Percentiles rank a stretch among this genome's conserved stretches.
Conservation (phyloP, 2,329 filamentous ascomycete genomes). For the Epicoccum nigrum region DNA sequence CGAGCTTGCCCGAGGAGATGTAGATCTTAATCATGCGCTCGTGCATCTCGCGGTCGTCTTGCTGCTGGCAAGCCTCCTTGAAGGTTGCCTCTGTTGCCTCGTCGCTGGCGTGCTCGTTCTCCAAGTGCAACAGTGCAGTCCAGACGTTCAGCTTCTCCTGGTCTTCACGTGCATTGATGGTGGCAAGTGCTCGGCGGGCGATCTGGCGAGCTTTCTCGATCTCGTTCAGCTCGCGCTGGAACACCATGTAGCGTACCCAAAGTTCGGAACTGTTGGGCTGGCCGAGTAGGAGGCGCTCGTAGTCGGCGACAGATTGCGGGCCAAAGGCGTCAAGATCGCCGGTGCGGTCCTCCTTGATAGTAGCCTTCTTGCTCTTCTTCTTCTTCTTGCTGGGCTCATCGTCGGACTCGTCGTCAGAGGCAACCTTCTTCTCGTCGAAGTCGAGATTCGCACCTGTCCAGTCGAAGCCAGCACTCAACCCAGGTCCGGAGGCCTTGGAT, state of each 20-base stretch:
- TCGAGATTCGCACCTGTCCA: slow-evolving; percentile 73
- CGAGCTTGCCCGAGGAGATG: slow-evolving; percentile 85
- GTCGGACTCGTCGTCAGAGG: slow-evolving; percentile 61
- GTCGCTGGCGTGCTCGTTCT: slow-evolving; percentile 86
- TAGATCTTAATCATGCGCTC: slow-evolving; percentile 92
- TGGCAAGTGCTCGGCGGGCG: slow-evolving; percentile 86
- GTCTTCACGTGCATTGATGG: slow-evolving; percentile 89
- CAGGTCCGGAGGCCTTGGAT: slow-evolving; percentile 47
- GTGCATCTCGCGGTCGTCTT: slow-evolving; percentile 87
- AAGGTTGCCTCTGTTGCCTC: slow-evolving; percentile 85
- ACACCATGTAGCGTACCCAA: slow-evolving; percentile 99
- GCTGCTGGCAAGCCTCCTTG: slow-evolving; percentile 90
- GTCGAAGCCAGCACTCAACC: slow-evolving; percentile 80
- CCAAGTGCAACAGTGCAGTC: slow-evolving; percentile 92
- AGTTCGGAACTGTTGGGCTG: slow-evolving; percentile 91
- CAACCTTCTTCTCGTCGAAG: slow-evolving; percentile 59
- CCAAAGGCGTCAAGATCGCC: slow-evolving; percentile 89
- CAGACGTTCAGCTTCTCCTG: slow-evolving; percentile 94
- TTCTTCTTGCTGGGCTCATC: slow-evolving; percentile 61
- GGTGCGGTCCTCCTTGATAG: slow-evolving; percentile 85
- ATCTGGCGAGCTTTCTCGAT: slow-evolving; percentile 86
- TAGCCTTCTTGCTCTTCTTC: slow-evolving; percentile 75
- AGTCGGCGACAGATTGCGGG: slow-evolving; percentile 88
- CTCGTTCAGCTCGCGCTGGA: slow-evolving; percentile 92
- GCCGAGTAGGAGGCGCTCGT: slow-evolving; percentile 88